Base-by-base conservation (phyloP, 331 rosid genomes). In the Phaseolus coccineus region DNA sequence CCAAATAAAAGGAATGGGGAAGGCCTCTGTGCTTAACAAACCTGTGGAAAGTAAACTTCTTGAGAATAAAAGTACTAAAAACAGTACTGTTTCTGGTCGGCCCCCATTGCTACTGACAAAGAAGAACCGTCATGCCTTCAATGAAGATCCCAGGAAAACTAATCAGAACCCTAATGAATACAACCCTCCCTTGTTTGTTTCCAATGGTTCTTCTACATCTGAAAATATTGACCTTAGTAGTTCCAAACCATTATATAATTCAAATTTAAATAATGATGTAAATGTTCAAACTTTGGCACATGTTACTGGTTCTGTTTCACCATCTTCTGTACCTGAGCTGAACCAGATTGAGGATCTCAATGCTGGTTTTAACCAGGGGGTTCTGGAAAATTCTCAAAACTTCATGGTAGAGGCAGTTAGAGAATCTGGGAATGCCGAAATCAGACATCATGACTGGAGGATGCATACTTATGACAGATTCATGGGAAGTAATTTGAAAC, bases 1-100 rank as follows among this genome's bases (percentile, higher is more conserved):
- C 86, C 96, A 79, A 82, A 87, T 96, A 72, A 96, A 89, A 81
- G 98, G 99, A 84, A 90, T 91, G 50, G 92, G 93, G 74, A 95
- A 90, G 87, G 74, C 90, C 77, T 71, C 86, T 74, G 80, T 81
- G 40, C 90, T 83, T 77, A 87, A 90, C 81, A 90, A 84, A 75
- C 77, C 96, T 31, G 55, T 79, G 51, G 97, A 93, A 81, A 91
- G 84, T 78, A 93, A 88, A 81, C 82, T 70, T 72, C 93, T 85
- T 61, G 99, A 89, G 81, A 82, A 83, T 67, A 90, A 87, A 73
- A 81, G 79, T 82, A 70, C 80, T 3, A 85, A 78, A 74, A 87
- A 82, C 74, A 91, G 83, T 68, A 19, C 69, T 48, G 80, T 73
- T 84, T 80, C 91, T 85, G 91, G 89, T 64, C 90, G 83, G 71